Percentiles rank a stretch among this genome's conserved stretches.
These are phyloP conservation scores for Dothideomycetidae sp. DNA, from an alignment of 2,329 filamentous ascomycete genomes.

Conservation along the genomic window DNA sequence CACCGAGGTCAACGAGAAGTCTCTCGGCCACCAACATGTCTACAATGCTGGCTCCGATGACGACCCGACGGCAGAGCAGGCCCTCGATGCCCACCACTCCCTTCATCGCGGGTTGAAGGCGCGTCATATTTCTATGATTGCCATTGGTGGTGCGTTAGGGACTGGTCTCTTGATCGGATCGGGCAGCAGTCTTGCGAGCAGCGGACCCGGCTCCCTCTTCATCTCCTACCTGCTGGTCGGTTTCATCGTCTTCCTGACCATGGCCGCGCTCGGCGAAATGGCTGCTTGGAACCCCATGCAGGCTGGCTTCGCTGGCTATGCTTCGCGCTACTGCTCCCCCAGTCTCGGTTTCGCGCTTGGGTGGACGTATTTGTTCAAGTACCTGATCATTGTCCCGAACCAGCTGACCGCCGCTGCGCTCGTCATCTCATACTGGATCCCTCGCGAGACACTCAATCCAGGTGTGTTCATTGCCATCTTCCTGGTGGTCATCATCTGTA, in stretches of 20 bases:
- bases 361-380: slow-evolving; percentile 54
- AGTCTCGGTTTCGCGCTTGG: slow-evolving; percentile 68
- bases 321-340: slow-evolving; percentile 64
- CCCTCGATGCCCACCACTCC: slow-evolving; percentile 45
- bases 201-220: slow-evolving; percentile 50
- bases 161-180: slow-evolving; percentile 61
- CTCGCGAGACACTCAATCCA: slow-evolving; percentile 51
- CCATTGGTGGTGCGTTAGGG: slow-evolving; percentile 54
- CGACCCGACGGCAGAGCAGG: slow-evolving; percentile 16
- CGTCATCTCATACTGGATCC: slow-evolving; percentile 66
- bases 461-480: slow-evolving; percentile 62
- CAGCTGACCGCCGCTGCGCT: slow-evolving; percentile 69
- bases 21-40: not conserved
- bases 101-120: slow-evolving; percentile 58
- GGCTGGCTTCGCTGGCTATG: slow-evolving; percentile 70
- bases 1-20: slow-evolving; percentile 7
- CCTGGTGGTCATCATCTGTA: slow-evolving; percentile 26
- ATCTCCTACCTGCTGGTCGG: slow-evolving; percentile 59
- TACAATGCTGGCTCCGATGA: not conserved
- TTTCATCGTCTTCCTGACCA: slow-evolving; percentile 63
- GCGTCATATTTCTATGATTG: slow-evolving; percentile 47
- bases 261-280: slow-evolving; percentile 74
- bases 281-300: slow-evolving; percentile 66
- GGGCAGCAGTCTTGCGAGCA: slow-evolving; percentile 35
- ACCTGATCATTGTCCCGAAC: slow-evolving; percentile 75